Conservation (phyloP, 176 grass and related monocot genomes). For the Musa beccarii region DNA sequence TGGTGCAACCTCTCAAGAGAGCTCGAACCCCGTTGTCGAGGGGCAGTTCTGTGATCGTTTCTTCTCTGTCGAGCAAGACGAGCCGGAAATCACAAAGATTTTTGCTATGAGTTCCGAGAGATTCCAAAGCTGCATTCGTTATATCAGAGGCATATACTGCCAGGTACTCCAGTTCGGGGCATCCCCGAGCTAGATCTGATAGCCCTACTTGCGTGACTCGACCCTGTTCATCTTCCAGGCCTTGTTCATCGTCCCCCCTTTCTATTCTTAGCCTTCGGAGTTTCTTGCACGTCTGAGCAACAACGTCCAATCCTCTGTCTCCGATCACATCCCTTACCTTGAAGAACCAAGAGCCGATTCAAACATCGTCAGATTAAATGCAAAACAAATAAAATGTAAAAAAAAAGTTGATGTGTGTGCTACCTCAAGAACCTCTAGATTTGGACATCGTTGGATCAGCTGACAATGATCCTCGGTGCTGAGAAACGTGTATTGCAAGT, state of each 20-base stretch:
- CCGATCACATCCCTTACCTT: constrained; percentile 18
- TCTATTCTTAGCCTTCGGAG: constrained; percentile 12
- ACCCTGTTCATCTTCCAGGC: constrained; percentile 14
- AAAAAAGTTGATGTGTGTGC: neutral
- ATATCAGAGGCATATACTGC: constrained; percentile 27
- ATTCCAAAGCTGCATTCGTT: constrained; percentile 19
- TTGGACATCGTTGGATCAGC: constrained; percentile 19
- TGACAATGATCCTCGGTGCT: constrained; percentile 25
- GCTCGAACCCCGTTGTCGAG: constrained; percentile 18
- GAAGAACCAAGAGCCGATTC: neutral
- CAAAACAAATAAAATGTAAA: neutral
- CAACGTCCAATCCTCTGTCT: constrained; percentile 18
- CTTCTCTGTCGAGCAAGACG: constrained; percentile 20
- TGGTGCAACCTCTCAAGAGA: constrained; percentile 20
- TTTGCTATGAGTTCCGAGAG: constrained; percentile 1
- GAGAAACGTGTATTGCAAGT: constrained; percentile 15
- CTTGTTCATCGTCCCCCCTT: constrained; percentile 17
- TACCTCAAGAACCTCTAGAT: constrained; percentile 24
- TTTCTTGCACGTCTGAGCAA: constrained; percentile 9
- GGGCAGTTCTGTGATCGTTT: constrained; percentile 16
- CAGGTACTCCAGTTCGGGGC: constrained; percentile 25
- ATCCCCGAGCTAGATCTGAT: constrained; percentile 9
- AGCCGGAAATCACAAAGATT: constrained; percentile 23
- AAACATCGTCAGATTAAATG: neutral
- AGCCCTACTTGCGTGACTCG: constrained; percentile 20